Evolutionary conservation across 2,329 filamentous ascomycete species (phyloP).

Genomic region (Macrophomina pseudophaseolina): DNA sequence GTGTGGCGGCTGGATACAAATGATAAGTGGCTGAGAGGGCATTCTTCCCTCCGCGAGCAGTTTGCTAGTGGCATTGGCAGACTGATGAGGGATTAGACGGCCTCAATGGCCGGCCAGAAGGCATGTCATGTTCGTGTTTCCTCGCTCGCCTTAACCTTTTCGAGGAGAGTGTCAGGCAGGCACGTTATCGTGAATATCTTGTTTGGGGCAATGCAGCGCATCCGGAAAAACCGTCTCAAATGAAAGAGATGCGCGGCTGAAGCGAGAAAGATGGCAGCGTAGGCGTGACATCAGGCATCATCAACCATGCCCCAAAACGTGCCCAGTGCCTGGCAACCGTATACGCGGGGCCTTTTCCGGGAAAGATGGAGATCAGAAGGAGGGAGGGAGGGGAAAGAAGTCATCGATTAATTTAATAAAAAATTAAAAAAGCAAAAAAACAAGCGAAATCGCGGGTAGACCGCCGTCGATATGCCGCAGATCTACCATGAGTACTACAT

Average conservation of each 20-base stretch:
- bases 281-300: neutral
- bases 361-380: neutral
- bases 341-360: neutral
- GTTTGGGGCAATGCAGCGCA: neutral
- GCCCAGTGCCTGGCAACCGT: neutral
- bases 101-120: neutral
- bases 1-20: no score
- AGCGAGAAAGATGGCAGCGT: neutral
- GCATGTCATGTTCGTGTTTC: slow-evolving; percentile 4
- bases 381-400: neutral
- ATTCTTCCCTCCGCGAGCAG: no score
- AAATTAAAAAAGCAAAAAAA: neutral
- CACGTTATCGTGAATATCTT: neutral
- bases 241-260: neutral
- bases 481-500: neutral
- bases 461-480: slow-evolving; percentile 2
- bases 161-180: neutral
- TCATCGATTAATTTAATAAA: neutral
- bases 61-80: neutral
- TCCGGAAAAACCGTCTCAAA: neutral
- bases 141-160: neutral
- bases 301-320: neutral
- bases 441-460: slow-evolving; percentile 15
- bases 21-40: no score
- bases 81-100: neutral